Conservation (phyloP, 768 basidiomycete species). For the Boletus eberwhitei region DNA sequence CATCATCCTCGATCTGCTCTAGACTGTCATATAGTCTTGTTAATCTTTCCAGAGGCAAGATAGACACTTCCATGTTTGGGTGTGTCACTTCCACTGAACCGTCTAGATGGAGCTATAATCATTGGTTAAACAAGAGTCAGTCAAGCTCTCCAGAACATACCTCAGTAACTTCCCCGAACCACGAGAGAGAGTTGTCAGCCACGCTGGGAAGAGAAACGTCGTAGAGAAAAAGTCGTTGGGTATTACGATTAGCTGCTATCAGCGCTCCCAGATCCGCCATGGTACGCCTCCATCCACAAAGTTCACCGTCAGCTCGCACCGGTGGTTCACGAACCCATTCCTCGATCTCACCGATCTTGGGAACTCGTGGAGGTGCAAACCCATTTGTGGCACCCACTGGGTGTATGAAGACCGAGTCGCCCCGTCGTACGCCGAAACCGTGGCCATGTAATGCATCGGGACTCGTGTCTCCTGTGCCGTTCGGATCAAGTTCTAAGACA, state of each 20-base stretch:
- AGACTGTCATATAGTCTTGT: constrained; percentile 78
- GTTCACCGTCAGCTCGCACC: constrained; percentile 44
- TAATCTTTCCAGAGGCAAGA: constrained; percentile 63
- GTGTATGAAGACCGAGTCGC: constrained; percentile 84
- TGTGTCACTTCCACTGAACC: constrained; percentile 73
- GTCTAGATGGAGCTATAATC: constrained; percentile 61
- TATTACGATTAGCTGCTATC: constrained; percentile 48
- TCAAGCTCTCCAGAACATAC: constrained; percentile 37
- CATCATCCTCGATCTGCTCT: constrained; percentile 72
- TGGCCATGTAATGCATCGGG: constrained; percentile 45
- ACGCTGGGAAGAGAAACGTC: constrained; percentile 41
- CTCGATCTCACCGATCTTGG: constrained; percentile 82
- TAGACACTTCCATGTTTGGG: constrained; percentile 47
- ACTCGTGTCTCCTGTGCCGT: constrained; percentile 59
- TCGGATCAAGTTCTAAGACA: constrained; percentile 84
- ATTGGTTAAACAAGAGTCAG: constrained; percentile 3
- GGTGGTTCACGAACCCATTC: constrained; percentile 69
- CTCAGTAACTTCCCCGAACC: constrained; percentile 86
- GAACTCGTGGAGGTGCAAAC: constrained; percentile 62
- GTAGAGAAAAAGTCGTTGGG: constrained; percentile 38
- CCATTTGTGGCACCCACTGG: constrained; percentile 70
- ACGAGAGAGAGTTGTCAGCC: constrained; percentile 48
- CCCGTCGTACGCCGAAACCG: constrained; percentile 75
- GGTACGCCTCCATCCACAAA: constrained; percentile 68
- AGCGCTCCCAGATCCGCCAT: constrained; percentile 62